Base-by-base conservation (phyloP, 1,284 basidiomycete species). In the Trametes versicolor region DNA sequence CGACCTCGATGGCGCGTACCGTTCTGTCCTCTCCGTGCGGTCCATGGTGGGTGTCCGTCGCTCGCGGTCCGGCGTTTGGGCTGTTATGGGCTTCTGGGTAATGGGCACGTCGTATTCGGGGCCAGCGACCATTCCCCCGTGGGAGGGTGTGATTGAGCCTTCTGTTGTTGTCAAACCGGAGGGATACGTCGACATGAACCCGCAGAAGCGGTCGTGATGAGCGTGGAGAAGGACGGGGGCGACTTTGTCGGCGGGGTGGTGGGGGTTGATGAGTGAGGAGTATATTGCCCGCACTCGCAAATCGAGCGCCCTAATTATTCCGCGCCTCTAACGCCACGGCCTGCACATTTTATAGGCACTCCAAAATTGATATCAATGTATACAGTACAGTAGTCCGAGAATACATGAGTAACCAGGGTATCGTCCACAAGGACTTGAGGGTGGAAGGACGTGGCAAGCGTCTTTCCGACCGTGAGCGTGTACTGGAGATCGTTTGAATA, bases 81-180 rank as follows among this genome's bases (percentile, higher is more conserved):
- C 57, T 34, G 62, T 51, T 49, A 52, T 48, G 15, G 69, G 65
- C 60, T 72, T 72, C 64, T 72, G 75, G 56, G 79, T 71, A 63
- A 81, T 77, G 61, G 78, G 75, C 55, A 80, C 67, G 77, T 88
- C 86, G 79, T 84, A 88, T 81, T 88, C 86, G 81, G 85, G 82
- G 72, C 86, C 86, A 61, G 69, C 73, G 67, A 80, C 81, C 70
- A 88, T 84, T 72, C 85, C 85, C 66, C 85, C 87, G 75, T 90
- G 86, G 47, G 81, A 83, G 60, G 88, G 85, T 25, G 86, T 84
- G 64, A 79, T 75, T 59, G 80, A 73, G 64, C 82, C 77, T 72
- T 82, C 82, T 74, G 82, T 64, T 78, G 72, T 63, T 74, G 74
- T 78, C 64, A 55, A 76, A 74, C 58, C 58, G 21, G 75, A 71